phyloP scores from a whole-genome alignment of 371 early-diverging fungal species.

The Mortierella polycephala region DNA sequence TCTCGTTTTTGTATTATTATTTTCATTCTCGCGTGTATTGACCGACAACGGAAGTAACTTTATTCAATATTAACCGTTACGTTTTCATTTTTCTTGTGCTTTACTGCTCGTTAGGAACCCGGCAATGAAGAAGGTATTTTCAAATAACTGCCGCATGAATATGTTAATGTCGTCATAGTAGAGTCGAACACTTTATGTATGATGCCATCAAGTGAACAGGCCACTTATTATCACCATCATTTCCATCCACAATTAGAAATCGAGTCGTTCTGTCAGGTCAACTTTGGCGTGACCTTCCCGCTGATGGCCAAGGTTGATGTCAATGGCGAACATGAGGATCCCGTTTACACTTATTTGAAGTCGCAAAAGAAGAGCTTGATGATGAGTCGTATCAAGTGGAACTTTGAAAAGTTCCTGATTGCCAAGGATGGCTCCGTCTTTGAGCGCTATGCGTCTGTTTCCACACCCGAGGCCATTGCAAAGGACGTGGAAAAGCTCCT shows the following conservation, averaged over 20 bases:
- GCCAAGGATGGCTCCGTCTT: conserved; percentile 77
- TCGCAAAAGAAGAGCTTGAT: conserved; percentile 67
- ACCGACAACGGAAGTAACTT: too few species aligned
- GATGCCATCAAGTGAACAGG: not conserved
- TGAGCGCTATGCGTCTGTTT: conserved; percentile 69
- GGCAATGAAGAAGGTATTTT: conserved; percentile 64
- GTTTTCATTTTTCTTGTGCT: not conserved
- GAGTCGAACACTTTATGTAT: too few species aligned
- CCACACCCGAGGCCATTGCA: conserved; percentile 66
- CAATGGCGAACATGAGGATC: conserved; percentile 79
- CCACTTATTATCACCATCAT: not conserved
- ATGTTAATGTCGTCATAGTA: not conserved
- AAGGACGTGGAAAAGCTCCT: conserved; percentile 67
- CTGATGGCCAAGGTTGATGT: conserved; percentile 90
- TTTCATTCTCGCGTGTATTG: too few species aligned
- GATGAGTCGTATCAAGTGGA: conserved; percentile 81
- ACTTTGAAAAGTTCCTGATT: conserved; percentile 83
- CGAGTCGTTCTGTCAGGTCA: conserved; percentile 70
- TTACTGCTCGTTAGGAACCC: conserved; percentile 58
- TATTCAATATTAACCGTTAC: not conserved
- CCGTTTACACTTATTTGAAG: conserved; percentile 82
- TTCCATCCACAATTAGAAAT: conserved; percentile 64
- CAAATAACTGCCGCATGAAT: too few species aligned
- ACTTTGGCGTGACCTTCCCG: conserved; percentile 81
- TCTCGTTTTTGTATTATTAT: too few species aligned